Evolutionary conservation across 495 filamentous ascomycete species (phyloP).

Genomic region (Penicillium ochrochloron): DNA sequence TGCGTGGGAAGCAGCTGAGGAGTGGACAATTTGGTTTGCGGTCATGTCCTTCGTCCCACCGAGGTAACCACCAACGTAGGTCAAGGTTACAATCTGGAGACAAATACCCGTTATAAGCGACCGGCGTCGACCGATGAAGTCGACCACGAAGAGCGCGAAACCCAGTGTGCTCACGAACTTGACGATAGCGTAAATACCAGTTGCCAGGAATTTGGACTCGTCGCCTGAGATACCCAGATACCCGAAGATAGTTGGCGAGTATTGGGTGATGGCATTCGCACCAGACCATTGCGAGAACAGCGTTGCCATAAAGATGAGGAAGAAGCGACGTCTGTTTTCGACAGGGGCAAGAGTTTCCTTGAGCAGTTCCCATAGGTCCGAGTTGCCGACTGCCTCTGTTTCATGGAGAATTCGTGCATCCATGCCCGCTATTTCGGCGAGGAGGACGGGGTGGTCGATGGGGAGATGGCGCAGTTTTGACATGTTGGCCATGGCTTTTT

Average conservation of each 20-base stretch:
- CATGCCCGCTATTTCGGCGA: constrained; percentile 65
- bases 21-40: constrained; percentile 14
- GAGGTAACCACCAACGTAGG: constrained; percentile 27
- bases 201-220: constrained; percentile 43
- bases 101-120: constrained; percentile 41
- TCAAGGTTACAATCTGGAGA: constrained; percentile 27
- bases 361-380: constrained; percentile 59
- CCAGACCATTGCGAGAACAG: constrained; percentile 39
- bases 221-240: constrained; percentile 41
- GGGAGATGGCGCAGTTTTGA: constrained; percentile 53
- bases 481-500: constrained; percentile 57
- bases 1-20: constrained; percentile 26
- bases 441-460: constrained; percentile 59
- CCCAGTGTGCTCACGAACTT: constrained; percentile 55
- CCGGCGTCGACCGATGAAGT: constrained; percentile 65
- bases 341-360: constrained; percentile 67
- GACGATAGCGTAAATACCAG: constrained; percentile 48
- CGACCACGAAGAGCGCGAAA: constrained; percentile 67
- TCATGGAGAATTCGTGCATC: constrained; percentile 63
- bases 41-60: constrained; percentile 23
- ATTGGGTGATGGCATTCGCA: constrained; percentile 35
- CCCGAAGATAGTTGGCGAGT: constrained; percentile 34
- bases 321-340: constrained; percentile 61
- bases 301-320: constrained; percentile 38
- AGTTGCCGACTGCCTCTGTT: constrained; percentile 55